Conservation (phyloP, 164 flowering plant species). For the Magnolia officinalis region DNA sequence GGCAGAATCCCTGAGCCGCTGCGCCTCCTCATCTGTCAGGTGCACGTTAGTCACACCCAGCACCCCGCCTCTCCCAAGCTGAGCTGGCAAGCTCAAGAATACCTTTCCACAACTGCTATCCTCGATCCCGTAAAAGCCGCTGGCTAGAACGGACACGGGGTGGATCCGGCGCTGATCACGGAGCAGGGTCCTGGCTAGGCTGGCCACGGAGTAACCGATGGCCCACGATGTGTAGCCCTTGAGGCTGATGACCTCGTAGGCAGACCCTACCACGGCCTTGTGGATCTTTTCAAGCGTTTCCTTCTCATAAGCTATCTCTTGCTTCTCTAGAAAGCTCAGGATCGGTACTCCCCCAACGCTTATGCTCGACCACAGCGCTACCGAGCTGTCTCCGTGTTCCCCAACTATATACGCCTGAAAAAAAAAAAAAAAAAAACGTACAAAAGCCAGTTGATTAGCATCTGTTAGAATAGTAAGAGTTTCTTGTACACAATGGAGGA, state of each 20-base stretch:
- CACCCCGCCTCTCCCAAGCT: constrained; percentile 62
- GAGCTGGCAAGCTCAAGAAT: constrained; percentile 80
- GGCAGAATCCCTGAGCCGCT: constrained; percentile 48
- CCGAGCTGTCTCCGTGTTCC: constrained; percentile 90
- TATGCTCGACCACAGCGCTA: constrained; percentile 90
- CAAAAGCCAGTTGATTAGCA: too few species aligned
- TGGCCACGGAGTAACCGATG: constrained; percentile 78
- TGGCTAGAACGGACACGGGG: constrained; percentile 73
- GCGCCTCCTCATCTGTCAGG: constrained; percentile 55
- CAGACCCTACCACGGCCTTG: constrained; percentile 56
- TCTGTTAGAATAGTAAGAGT: too few species aligned
- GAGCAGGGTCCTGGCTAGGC: constrained; percentile 53
- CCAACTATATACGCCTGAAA: constrained; percentile 75
- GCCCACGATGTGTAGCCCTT: constrained; percentile 95
- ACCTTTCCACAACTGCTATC: constrained; percentile 38
- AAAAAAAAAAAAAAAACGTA: not conserved
- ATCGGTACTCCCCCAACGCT: constrained; percentile 87
- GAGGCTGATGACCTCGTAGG: constrained; percentile 69
- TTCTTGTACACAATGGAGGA: too few species aligned
- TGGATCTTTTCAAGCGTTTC: constrained; percentile 60
- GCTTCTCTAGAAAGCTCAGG: constrained; percentile 61
- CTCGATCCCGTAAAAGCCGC: constrained; percentile 60
- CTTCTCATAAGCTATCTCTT: constrained; percentile 57
- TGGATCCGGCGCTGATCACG: constrained; percentile 73
- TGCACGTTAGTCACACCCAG: constrained; percentile 61